A percentile compares a stretch with the other conserved stretches of the same genome.
These are phyloP conservation scores for Tolypocladium cylindrosporum DNA, from an alignment of 2,329 filamentous ascomycete species.

Conservation along the genomic window DNA sequence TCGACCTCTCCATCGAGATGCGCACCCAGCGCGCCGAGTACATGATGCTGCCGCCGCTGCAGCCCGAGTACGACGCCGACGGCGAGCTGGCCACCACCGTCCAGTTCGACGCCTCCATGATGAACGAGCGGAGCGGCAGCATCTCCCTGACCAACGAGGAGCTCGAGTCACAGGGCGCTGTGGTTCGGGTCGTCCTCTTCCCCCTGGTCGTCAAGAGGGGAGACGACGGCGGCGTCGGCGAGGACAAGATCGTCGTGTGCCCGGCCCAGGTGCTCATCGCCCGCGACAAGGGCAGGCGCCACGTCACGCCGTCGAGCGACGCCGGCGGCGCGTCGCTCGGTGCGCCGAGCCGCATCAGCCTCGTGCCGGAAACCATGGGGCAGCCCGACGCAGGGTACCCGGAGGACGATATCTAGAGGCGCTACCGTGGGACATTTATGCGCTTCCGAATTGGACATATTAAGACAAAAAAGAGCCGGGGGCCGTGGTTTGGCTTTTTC, in stretches of 20 bases:
- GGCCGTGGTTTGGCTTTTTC: neutral
- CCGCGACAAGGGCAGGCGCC: constrained; percentile 28
- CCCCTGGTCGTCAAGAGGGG: constrained; percentile 95
- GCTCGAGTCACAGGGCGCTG: constrained; percentile 62
- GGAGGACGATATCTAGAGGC: constrained; percentile 19
- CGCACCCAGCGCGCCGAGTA: constrained; percentile 93
- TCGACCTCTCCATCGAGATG: constrained; percentile 92
- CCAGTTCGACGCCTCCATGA: constrained; percentile 82
- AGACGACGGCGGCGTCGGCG: constrained; percentile 74
- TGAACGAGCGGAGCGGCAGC: constrained; percentile 82
- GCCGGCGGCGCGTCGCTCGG: constrained; percentile 34
- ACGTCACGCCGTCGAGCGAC: constrained; percentile 39
- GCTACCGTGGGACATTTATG: neutral
- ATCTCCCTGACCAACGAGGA: constrained; percentile 56
- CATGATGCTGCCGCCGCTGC: constrained; percentile 93
- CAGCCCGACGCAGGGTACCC: constrained; percentile 20
- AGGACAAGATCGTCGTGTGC: constrained; percentile 91
- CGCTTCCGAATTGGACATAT: neutral
- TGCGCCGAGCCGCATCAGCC: constrained; percentile 26
- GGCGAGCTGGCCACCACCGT: constrained; percentile 84
- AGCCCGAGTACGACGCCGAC: constrained; percentile 89
- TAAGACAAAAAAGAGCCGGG: no score
- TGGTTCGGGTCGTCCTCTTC: constrained; percentile 89
- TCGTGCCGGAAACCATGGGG: constrained; percentile 23
- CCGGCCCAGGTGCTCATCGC: constrained; percentile 88